Evolutionary conservation across 768 basidiomycete genomes (phyloP).

Genomic region (Suillus paluster): DNA sequence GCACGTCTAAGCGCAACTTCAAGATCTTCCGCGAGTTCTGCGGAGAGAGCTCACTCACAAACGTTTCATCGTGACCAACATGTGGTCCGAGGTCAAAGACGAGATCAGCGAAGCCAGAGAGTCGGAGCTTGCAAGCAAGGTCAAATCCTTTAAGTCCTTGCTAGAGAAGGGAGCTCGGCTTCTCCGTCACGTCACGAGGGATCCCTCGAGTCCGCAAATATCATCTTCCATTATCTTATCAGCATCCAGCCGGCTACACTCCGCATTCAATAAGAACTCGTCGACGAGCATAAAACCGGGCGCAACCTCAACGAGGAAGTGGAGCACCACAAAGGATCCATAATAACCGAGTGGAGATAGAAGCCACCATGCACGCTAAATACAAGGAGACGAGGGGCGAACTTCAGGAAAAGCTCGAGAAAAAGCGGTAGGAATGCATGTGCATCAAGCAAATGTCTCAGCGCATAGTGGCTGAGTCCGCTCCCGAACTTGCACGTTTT

Average conservation of each 20-base stretch:
- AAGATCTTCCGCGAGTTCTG: slow-evolving; percentile 56
- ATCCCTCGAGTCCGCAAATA: slow-evolving; percentile 43
- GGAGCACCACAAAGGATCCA: slow-evolving; percentile 46
- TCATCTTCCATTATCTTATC: slow-evolving; percentile 48
- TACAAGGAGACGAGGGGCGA: slow-evolving; percentile 51
- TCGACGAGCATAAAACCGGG: slow-evolving; percentile 49
- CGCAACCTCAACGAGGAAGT: slow-evolving; percentile 53
- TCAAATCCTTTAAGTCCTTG: slow-evolving; percentile 55
- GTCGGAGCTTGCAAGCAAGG: slow-evolving; percentile 43
- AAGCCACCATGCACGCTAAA: slow-evolving; percentile 45
- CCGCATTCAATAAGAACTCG: slow-evolving; percentile 59
- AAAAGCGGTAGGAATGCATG: slow-evolving; percentile 47
- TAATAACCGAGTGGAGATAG: slow-evolving; percentile 51
- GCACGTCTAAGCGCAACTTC: slow-evolving; percentile 52
- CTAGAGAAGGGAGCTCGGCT: slow-evolving; percentile 52
- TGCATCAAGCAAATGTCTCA: slow-evolving; percentile 44
- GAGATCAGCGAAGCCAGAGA: slow-evolving; percentile 47
- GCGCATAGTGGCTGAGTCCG: slow-evolving; percentile 43
- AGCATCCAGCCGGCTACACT: slow-evolving; percentile 46
- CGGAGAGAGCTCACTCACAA: slow-evolving; percentile 50
- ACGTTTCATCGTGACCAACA: slow-evolving; percentile 58
- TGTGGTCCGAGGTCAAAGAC: slow-evolving; percentile 50
- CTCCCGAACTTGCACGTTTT: slow-evolving; percentile 39
- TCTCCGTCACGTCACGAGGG: slow-evolving; percentile 51
- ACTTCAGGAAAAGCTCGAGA: slow-evolving; percentile 47